These are phyloP conservation scores for Didymella pomorum DNA, from an alignment of 2,329 filamentous ascomycete genomes.

Conservation along the genomic window DNA sequence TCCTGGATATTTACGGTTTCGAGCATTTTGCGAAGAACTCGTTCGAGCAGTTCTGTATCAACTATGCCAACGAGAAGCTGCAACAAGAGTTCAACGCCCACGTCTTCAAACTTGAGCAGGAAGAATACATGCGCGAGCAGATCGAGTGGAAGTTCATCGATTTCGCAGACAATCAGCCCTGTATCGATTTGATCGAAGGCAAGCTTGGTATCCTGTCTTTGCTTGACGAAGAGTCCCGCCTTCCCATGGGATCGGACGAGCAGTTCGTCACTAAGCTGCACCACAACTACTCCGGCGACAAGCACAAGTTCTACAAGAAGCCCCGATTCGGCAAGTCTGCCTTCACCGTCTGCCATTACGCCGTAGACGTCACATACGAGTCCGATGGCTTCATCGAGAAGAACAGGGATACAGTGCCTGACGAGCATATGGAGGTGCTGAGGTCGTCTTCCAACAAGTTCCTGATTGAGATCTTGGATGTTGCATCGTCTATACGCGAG, in stretches of 20 bases:
- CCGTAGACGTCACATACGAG: conserved; percentile 97
- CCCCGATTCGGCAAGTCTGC: conserved; percentile 95
- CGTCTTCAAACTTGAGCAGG: conserved; percentile 98
- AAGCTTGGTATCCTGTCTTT: conserved; percentile 93
- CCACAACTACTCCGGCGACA: conserved; percentile 87
- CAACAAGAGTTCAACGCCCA: conserved; percentile 99
- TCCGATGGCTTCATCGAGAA: conserved; percentile 99
- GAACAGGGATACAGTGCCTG: conserved; percentile 97
- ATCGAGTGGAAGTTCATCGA: conserved; percentile 99
- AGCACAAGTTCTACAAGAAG: conserved; percentile 98
- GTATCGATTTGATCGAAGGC: conserved; percentile 97
- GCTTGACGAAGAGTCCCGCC: conserved; percentile 92
- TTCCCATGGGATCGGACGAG: conserved; percentile 97
- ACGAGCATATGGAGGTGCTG: conserved; percentile 96
- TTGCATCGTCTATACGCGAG: conserved; percentile 85
- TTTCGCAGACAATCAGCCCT: conserved; percentile 98
- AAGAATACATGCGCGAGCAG: conserved; percentile 94
- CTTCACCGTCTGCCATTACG: conserved; percentile 98
- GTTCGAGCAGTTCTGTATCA: conserved; percentile 99
- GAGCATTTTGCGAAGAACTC: conserved; percentile 99
- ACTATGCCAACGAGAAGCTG: conserved; percentile 98
- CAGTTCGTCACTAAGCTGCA: conserved; percentile 97
- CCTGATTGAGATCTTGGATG: conserved; percentile 82
- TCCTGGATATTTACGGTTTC: conserved; percentile 98
- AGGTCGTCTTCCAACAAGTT: conserved; percentile 85